phyloP scores from a whole-genome alignment of 2,329 filamentous ascomycete species.

The Colletotrichum eleusines region DNA sequence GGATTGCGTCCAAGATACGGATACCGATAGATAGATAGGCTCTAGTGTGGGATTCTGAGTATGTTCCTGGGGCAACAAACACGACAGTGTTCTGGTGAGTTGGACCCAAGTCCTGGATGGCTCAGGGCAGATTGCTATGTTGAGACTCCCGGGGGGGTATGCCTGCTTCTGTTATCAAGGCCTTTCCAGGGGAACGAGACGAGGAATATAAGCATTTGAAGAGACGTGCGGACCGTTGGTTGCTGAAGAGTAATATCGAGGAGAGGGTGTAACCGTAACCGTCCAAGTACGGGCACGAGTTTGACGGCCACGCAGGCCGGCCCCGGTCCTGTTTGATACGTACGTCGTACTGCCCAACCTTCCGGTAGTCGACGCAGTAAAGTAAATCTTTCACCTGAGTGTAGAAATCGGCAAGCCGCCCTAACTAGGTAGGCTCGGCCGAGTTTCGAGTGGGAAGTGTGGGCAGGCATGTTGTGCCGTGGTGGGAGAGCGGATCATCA shows the following conservation, averaged over 20 bases:
- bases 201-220: background rate
- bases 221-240: background rate
- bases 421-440: background rate
- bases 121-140: background rate
- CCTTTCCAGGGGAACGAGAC: background rate
- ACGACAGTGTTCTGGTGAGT: background rate
- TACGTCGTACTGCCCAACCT: background rate
- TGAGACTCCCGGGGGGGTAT: too few species aligned
- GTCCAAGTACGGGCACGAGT: background rate
- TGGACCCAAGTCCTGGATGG: too few species aligned
- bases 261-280: background rate
- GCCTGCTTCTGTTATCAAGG: background rate
- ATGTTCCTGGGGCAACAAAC: background rate
- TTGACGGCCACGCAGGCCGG: background rate
- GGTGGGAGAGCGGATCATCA: background rate
- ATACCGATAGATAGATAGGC: background rate
- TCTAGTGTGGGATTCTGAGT: background rate
- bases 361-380: background rate
- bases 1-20: background rate
- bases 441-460: background rate
- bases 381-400: background rate
- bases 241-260: too few species aligned
- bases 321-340: background rate
- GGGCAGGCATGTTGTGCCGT: conserved; percentile 7
- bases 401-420: background rate